Conservation (phyloP, 441 rosid species). For the Manihot esculenta region DNA sequence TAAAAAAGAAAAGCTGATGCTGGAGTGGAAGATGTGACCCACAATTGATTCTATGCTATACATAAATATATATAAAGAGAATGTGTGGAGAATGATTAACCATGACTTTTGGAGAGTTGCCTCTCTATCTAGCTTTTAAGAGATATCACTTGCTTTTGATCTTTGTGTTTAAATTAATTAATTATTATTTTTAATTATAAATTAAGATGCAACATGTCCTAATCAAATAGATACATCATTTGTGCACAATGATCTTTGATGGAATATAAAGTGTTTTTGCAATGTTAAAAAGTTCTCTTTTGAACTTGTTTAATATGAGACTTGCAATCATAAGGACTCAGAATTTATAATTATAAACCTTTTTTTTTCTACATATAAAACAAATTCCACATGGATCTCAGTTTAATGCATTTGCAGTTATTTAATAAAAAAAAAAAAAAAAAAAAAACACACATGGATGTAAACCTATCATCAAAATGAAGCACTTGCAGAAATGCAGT, state of each 20-base stretch:
- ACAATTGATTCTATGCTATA: constrained; percentile 24
- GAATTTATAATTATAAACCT: constrained; percentile 17
- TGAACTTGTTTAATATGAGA: constrained; percentile 34
- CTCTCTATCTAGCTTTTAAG: not conserved
- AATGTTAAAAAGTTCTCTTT: constrained; percentile 39
- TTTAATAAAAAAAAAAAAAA: no score
- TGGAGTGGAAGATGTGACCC: constrained; percentile 31
- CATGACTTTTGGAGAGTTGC: constrained; percentile 12
- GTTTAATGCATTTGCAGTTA: no score
- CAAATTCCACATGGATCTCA: constrained; percentile 18
- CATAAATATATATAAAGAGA: not conserved
- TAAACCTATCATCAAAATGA: not conserved
- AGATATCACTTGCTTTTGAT: constrained; percentile 3
- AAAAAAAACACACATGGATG: no score
- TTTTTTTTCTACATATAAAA: constrained; percentile 23
- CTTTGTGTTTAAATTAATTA: no score
- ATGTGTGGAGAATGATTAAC: constrained; percentile 3
- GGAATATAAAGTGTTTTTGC: constrained; percentile 34
- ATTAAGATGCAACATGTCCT: constrained; percentile 23
- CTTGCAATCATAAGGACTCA: constrained; percentile 32
- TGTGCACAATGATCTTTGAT: constrained; percentile 34
- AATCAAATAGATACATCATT: constrained; percentile 34
- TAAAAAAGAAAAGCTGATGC: not conserved
- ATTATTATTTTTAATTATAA: not conserved
- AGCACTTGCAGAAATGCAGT: no score